These are phyloP conservation scores for Scenedesmus sp. DNA, from an alignment of 163 green algal species.

Conservation along the genomic window DNA sequence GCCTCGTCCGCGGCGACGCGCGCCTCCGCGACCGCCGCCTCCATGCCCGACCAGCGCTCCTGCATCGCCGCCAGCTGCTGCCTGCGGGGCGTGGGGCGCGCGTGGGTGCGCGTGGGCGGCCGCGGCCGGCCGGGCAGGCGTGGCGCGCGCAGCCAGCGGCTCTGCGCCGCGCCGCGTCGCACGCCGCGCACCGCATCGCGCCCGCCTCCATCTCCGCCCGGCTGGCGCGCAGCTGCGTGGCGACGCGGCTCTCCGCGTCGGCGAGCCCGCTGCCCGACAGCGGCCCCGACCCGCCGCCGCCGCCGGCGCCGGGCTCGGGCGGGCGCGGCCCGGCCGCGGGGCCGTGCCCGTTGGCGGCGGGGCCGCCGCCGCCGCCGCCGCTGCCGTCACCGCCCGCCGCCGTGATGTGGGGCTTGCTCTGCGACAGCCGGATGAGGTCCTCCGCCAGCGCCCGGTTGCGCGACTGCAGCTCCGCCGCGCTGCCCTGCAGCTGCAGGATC, in stretches of 20 bases:
- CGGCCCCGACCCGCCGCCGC: not conserved
- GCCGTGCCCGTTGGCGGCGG: not conserved
- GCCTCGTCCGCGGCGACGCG: slow-evolving; percentile 40
- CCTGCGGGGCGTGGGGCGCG: slow-evolving; percentile 7
- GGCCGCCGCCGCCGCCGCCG: not conserved
- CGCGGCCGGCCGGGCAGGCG: too few relatives aligned
- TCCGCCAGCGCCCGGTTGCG: slow-evolving; percentile 40
- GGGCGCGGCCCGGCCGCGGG: not conserved
- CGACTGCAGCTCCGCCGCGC: slow-evolving; percentile 6
- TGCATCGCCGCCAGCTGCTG: slow-evolving; percentile 50
- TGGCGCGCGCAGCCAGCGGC: too few relatives aligned
- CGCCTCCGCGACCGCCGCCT: slow-evolving; percentile 32
- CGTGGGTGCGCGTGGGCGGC: too few relatives aligned
- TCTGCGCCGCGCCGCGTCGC: too few relatives aligned
- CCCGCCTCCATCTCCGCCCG: slow-evolving; percentile 54
- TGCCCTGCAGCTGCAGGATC: slow-evolving; percentile 36
- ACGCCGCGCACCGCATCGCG: slow-evolving; percentile 20
- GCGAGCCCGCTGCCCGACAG: too few relatives aligned
- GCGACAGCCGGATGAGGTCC: slow-evolving; percentile 37
- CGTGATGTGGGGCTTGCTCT: slow-evolving; percentile 23
- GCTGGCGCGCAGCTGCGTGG: slow-evolving; percentile 48
- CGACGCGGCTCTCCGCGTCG: slow-evolving; percentile 52
- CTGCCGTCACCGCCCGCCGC: slow-evolving; percentile 6
- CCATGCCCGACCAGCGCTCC: slow-evolving; percentile 22
- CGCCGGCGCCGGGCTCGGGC: not conserved